Evolutionary conservation across 805 yeast genomes (phyloP), one percentile per base, ranked within the genome.

Genomic region (Starmera caribaea): DNA sequence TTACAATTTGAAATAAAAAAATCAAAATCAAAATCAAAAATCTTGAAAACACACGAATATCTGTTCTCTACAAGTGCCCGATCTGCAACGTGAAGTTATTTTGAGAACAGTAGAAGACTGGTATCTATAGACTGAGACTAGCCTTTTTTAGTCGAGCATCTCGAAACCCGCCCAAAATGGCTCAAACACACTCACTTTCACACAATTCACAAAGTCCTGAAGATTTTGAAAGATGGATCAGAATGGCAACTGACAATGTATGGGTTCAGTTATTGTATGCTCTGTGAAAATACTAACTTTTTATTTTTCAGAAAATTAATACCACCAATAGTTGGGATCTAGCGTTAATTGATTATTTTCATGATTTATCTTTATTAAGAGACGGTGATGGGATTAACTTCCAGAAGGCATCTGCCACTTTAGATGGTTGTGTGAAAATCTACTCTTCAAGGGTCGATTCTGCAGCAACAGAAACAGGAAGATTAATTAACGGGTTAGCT

Each of bases 351-450:
- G 97, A 89, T 58, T 88, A 88, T 59, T 89, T 88, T 56, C 85
- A 88, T 51, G 95, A 86, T 51, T 65, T 87, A 60, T 72, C 82
- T 27, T 73, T 86, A 29, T 68, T 85, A 39, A 72, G 74, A 47
- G 95, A 82, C 43, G 83, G 88, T 7, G 86, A 83, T 45, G 71
- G 76, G 27, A 84, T 89, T 53, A 87, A 87, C 57, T 89, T 90
- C 58, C 96, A 86, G 58, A 77, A 79, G 49, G 97, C 97, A 0
- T 77, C 90, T 1, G 87, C 94, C 3, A 86, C 97, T 0, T 63
- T 90, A 15, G 96, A 89, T 51, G 97, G 97, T 1, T 89, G 97
- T 66, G 90, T 89, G 30, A 88, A 88, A 62, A 85, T 89, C 38
- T 89, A 90, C 55, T 76, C 89, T 8, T 83, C 94, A 12, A 74